These are phyloP conservation scores for Hymenoscyphus occultus DNA, from an alignment of 2,329 filamentous ascomycete genomes.

Conservation along the genomic window DNA sequence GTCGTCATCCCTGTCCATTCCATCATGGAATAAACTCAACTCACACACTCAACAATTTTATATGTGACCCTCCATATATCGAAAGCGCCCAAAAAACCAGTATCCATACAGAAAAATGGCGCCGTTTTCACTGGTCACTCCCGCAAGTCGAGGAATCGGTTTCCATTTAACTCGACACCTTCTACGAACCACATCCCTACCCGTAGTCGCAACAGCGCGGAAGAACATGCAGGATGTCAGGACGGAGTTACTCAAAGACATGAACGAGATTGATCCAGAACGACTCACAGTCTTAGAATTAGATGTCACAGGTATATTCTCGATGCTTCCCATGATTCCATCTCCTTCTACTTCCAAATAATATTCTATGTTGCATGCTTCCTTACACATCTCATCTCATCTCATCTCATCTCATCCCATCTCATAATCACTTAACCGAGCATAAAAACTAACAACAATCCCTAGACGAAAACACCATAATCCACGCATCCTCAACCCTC, in stretches of 20 bases:
- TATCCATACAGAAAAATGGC: constrained; percentile 23
- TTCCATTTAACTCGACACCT: constrained; percentile 58
- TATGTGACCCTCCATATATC: constrained; percentile 4
- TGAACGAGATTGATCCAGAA: constrained; percentile 43
- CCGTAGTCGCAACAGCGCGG: constrained; percentile 59
- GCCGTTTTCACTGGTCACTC: constrained; percentile 46
- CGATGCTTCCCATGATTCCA: background rate
- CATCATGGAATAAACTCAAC: constrained; percentile 16
- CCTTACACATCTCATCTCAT: too few species aligned
- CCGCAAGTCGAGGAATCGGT: constrained; percentile 62
- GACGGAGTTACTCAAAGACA: constrained; percentile 47
- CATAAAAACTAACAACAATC: background rate
- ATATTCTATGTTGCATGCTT: background rate
- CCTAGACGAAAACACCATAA: constrained; percentile 59
- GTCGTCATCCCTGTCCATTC: constrained; percentile 12
- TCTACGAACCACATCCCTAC: constrained; percentile 53
- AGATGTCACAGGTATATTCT: constrained; percentile 52
- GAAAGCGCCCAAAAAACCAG: background rate
- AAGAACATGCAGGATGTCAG: constrained; percentile 49
- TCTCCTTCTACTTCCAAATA: background rate
- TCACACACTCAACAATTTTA: background rate
- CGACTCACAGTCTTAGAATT: constrained; percentile 51
- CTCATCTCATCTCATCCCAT: background rate
- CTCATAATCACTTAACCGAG: background rate
- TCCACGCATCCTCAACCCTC: constrained; percentile 51